Percentiles rank a stretch among this genome's conserved stretches.
phyloP scores from a whole-genome alignment of 2,329 filamentous ascomycete genomes.

The Lecanicillium sp. region DNA sequence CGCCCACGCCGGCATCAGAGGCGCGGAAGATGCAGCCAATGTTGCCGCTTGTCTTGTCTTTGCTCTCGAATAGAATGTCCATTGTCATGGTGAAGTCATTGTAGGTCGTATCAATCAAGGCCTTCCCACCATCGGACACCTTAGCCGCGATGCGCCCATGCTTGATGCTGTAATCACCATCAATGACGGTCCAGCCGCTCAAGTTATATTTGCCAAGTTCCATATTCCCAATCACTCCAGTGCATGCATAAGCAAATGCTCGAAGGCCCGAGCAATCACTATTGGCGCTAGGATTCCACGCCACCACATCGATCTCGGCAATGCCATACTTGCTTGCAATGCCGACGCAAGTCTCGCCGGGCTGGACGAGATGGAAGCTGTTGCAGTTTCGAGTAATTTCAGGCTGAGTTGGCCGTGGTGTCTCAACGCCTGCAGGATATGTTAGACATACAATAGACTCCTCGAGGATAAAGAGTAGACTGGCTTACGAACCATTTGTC shows the following conservation, averaged over 20 bases:
- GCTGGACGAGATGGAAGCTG: slow-evolving; percentile 11
- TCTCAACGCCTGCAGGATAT: background rate
- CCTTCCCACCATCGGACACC: background rate
- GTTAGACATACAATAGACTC: background rate
- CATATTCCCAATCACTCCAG: background rate
- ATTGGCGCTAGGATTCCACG: slow-evolving; percentile 23
- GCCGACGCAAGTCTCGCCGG: slow-evolving; percentile 12
- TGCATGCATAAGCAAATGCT: slow-evolving; percentile 9
- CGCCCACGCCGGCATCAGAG: background rate
- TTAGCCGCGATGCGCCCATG: background rate
- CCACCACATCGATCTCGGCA: slow-evolving; percentile 13
- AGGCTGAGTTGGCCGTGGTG: slow-evolving; percentile 7
- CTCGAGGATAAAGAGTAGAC: background rate
- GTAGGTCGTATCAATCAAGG: slow-evolving; percentile 1
- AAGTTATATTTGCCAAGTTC: slow-evolving; percentile 1
- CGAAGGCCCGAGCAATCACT: slow-evolving; percentile 17
- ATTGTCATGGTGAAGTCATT: background rate
- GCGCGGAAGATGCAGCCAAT: background rate
- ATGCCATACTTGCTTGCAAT: slow-evolving; percentile 14
- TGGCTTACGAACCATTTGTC: background rate
- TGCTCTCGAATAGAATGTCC: background rate
- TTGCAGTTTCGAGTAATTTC: slow-evolving; percentile 10
- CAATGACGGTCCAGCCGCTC: background rate
- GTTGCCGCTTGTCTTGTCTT: background rate
- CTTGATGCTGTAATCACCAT: background rate